A percentile compares a stretch with the other conserved stretches of the same genome.
Evolutionary conservation across 768 basidiomycete species (phyloP).

Genomic region (Tulasnella sp.): DNA sequence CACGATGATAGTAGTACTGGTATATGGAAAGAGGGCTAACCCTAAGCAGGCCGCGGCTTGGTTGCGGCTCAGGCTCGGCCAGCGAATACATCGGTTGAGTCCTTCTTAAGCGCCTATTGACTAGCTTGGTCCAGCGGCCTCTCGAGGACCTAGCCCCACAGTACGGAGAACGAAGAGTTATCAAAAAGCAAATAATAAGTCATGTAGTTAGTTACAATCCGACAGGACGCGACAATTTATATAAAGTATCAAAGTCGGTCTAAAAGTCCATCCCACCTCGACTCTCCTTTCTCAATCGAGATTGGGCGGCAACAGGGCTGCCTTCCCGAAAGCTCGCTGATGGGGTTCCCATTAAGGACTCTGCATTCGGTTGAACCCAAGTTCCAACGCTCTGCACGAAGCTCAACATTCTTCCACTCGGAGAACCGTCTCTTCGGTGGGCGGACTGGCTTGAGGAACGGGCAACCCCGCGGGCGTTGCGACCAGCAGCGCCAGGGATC

Average conservation of each 20-base stretch:
- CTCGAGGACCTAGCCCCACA: too few relatives aligned
- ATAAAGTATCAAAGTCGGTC: neutral
- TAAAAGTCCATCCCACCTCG: neutral
- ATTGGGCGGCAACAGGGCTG: neutral
- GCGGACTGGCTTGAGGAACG: neutral
- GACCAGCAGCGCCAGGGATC: neutral
- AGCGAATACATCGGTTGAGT: too few relatives aligned
- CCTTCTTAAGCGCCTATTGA: too few relatives aligned
- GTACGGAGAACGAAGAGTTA: too few relatives aligned
- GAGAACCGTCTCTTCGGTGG: neutral
- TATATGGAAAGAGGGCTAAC: too few relatives aligned
- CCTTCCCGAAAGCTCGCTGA: neutral
- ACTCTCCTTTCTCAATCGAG: neutral
- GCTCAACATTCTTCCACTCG: constrained; percentile 8
- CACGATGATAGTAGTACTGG: too few relatives aligned
- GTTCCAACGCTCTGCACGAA: constrained; percentile 6
- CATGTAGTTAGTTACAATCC: neutral
- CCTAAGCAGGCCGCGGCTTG: too few relatives aligned
- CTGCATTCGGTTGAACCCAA: neutral
- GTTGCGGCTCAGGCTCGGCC: too few relatives aligned
- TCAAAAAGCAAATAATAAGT: neutral
- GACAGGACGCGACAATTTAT: neutral
- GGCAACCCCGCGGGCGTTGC: neutral
- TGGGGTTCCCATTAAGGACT: neutral
- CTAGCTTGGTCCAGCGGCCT: too few relatives aligned